phyloP scores from a whole-genome alignment of 2,329 filamentous ascomycete genomes.

The Diaporthe aspalathi region DNA sequence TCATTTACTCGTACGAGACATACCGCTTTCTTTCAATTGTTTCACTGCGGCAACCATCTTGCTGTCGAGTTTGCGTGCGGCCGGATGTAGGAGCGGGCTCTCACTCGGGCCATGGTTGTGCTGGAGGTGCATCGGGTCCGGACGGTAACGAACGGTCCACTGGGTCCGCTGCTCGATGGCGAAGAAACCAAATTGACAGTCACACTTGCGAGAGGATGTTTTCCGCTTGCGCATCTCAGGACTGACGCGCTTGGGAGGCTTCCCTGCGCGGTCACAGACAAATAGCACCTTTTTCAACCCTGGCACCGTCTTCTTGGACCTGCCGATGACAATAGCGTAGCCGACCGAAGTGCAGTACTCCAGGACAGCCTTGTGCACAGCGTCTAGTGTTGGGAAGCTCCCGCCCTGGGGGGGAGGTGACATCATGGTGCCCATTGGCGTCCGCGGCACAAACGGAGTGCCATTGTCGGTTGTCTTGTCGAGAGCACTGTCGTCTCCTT shows the following conservation, averaged over 20 bases:
- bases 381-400: constrained; percentile 72
- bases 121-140: constrained; percentile 66
- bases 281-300: constrained; percentile 76
- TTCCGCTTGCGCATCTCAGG: constrained; percentile 73
- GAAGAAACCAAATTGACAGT: constrained; percentile 77
- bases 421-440: constrained; percentile 70
- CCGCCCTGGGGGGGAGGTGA: constrained; percentile 72
- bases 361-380: constrained; percentile 72
- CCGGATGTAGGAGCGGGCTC: constrained; percentile 74
- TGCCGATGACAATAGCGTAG: constrained; percentile 75
- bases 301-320: constrained; percentile 75
- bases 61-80: constrained; percentile 73
- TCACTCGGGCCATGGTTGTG: constrained; percentile 76
- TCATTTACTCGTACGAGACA: constrained; percentile 43
- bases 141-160: constrained; percentile 74
- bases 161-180: constrained; percentile 75
- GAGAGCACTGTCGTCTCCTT: constrained; percentile 56
- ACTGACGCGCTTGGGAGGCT: constrained; percentile 70
- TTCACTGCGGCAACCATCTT: constrained; percentile 77
- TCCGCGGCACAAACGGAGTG: constrained; percentile 62
- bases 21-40: constrained; percentile 74
- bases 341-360: constrained; percentile 75
- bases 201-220: constrained; percentile 76
- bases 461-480: constrained; percentile 61
- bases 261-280: constrained; percentile 74